phyloP scores from a whole-genome alignment of 352 stramenopile genomes.

The Phytophthora syringae region DNA sequence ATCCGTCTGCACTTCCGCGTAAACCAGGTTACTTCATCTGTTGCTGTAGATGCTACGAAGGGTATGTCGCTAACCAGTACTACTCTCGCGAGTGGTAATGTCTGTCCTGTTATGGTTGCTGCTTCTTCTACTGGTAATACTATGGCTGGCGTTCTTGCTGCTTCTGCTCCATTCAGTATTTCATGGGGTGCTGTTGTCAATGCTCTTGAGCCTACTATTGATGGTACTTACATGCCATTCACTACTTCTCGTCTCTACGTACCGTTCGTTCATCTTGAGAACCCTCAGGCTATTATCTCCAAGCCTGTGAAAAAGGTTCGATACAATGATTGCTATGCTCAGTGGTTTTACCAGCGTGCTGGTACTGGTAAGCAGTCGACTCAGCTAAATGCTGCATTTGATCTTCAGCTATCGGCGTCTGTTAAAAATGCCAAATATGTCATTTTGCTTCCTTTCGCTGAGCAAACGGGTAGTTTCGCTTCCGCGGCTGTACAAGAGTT shows the following conservation, averaged over 20 bases:
- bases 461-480: not conserved
- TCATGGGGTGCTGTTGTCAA: conserved; percentile 13
- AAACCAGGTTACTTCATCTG: conserved; percentile 4
- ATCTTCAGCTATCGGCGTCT: not conserved
- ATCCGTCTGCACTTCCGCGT: conserved; percentile 12
- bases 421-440: not conserved
- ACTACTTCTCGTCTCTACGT: conserved; percentile 12
- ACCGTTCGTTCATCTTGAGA: conserved; percentile 7
- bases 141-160: conserved; percentile 3
- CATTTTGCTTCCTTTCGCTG: not conserved
- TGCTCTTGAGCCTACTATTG: conserved; percentile 8
- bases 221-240: conserved; percentile 12
- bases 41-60: not conserved
- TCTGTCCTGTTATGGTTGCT: not conserved
- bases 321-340: not conserved
- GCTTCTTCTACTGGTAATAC: not conserved
- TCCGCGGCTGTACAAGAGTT: conserved; percentile 11
- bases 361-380: not conserved
- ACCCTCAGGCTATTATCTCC: conserved; percentile 8
- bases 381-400: not conserved
- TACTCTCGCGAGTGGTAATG: not conserved
- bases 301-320: conserved; percentile 7
- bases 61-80: conserved; percentile 1
- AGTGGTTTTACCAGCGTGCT: not conserved
- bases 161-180: not conserved